These are phyloP conservation scores for Rhododendron henanense DNA, from an alignment of 148 eudicot genomes.

Conservation along the genomic window DNA sequence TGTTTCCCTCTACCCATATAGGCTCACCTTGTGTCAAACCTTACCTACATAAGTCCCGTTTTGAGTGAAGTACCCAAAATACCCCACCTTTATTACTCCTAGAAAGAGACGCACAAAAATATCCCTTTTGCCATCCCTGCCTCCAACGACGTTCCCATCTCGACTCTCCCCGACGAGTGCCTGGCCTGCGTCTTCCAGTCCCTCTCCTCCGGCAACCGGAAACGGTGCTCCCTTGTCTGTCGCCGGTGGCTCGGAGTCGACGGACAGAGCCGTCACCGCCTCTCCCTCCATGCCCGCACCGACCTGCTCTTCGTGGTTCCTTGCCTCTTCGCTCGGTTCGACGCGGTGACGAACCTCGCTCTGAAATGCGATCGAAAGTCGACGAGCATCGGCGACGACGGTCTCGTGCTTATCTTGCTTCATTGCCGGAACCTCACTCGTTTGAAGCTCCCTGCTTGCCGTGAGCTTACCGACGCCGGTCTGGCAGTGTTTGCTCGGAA, in stretches of 20 bases:
- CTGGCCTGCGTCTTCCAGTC: slow-evolving; percentile 39
- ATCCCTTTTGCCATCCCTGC: too few relatives aligned
- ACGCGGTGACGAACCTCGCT: slow-evolving; percentile 46
- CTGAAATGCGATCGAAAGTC: slow-evolving; percentile 58
- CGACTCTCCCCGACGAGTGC: slow-evolving; percentile 39
- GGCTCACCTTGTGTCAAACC: too few relatives aligned
- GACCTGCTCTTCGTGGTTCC: slow-evolving; percentile 21
- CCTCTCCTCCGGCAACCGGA: slow-evolving; percentile 41
- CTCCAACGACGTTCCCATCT: slow-evolving; percentile 20
- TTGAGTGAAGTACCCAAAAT: too few relatives aligned
- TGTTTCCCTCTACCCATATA: too few relatives aligned
- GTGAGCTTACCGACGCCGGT: slow-evolving; percentile 38
- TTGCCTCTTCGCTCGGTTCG: slow-evolving; percentile 35
- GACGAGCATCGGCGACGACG: slow-evolving; percentile 39
- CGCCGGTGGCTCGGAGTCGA: slow-evolving; percentile 29
- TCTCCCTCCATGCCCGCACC: slow-evolving; percentile 34
- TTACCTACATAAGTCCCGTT: too few relatives aligned
- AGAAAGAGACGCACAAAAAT: too few relatives aligned
- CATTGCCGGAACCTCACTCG: slow-evolving; percentile 41
- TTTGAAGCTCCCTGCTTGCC: slow-evolving; percentile 48
- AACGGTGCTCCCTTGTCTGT: slow-evolving; percentile 36
- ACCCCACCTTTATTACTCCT: too few relatives aligned
- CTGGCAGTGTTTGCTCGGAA: slow-evolving; percentile 31
- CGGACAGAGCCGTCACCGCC: slow-evolving; percentile 9
- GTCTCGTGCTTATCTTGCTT: slow-evolving; percentile 29